A percentile compares a stretch with the other conserved stretches of the same genome.
Evolutionary conservation across 306 rosid genomes (phyloP).

Genomic region (Cicer arietinum): DNA sequence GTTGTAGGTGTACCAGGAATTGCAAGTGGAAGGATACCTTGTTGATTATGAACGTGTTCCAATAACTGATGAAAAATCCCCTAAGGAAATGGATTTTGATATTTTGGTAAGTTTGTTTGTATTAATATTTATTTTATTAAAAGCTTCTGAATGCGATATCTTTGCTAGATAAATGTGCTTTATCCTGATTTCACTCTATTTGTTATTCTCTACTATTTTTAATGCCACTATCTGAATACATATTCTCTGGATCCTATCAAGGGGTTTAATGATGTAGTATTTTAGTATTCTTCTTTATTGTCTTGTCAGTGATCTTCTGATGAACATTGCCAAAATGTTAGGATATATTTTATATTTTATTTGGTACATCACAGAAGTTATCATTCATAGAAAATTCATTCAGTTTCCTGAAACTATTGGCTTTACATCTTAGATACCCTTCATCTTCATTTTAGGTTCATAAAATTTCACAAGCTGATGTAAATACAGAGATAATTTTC

Average conservation of each 20-base stretch:
- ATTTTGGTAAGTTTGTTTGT: constrained; percentile 66
- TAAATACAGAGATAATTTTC: constrained; percentile 78
- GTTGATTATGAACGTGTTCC: constrained; percentile 97
- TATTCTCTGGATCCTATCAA: constrained; percentile 20
- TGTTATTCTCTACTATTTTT: constrained; percentile 13
- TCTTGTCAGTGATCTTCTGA: constrained; percentile 31
- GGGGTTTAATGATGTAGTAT: constrained; percentile 29
- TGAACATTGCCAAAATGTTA: constrained; percentile 8
- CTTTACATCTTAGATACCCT: constrained; percentile 42
- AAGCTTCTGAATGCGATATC: constrained; percentile 11
- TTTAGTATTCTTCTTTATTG: neutral
- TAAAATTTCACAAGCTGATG: constrained; percentile 78
- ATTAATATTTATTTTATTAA: constrained; percentile 7
- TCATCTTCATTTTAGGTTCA: constrained; percentile 69
- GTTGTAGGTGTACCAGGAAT: constrained; percentile 81
- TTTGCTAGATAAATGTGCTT: constrained; percentile 34
- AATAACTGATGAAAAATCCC: constrained; percentile 91
- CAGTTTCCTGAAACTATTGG: constrained; percentile 19
- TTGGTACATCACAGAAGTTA: constrained; percentile 25
- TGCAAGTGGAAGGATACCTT: constrained; percentile 76
- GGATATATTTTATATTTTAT: constrained; percentile 9
- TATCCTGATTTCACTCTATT: constrained; percentile 13
- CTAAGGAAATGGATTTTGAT: constrained; percentile 88
- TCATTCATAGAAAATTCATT: constrained; percentile 7
- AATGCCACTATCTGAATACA: constrained; percentile 1